phyloP scores from a whole-genome alignment of 495 filamentous ascomycete genomes.

The Geoglossum glabrum region DNA sequence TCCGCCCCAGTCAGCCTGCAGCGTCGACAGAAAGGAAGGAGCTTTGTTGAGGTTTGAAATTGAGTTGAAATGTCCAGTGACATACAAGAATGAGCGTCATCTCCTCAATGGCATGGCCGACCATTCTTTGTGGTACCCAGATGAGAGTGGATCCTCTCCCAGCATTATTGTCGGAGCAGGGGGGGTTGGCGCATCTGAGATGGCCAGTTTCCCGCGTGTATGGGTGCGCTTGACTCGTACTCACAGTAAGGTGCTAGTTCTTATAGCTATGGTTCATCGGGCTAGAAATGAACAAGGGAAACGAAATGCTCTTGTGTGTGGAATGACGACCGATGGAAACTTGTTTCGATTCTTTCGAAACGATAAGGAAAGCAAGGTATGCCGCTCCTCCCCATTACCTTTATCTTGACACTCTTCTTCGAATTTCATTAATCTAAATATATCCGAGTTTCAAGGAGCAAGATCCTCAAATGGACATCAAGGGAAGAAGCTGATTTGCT shows the following conservation, averaged over 20 bases:
- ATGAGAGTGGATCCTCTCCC: background rate
- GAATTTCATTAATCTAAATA: background rate
- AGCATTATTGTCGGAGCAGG: conserved; percentile 3
- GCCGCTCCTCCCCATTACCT: background rate
- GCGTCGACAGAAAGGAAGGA: background rate
- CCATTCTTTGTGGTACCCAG: conserved; percentile 4
- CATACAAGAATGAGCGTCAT: conserved; percentile 3
- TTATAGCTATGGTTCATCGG: conserved; percentile 4
- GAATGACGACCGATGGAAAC: conserved; percentile 3
- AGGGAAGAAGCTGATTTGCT: background rate
- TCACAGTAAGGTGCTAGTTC: background rate
- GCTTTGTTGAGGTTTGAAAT: conserved; percentile 3
- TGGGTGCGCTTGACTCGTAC: conserved; percentile 3
- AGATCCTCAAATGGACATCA: background rate
- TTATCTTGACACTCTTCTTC: background rate
- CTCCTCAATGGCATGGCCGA: conserved; percentile 3
- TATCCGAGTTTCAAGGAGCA: background rate
- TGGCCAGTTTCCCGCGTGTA: conserved; percentile 3
- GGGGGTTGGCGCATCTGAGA: background rate
- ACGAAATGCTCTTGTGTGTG: conserved; percentile 5
- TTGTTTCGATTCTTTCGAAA: conserved; percentile 4
- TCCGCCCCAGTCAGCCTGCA: background rate
- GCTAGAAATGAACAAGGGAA: conserved; percentile 3
- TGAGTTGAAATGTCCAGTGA: conserved; percentile 4
- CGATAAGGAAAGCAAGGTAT: conserved; percentile 5